Conservation (phyloP, 768 basidiomycete species). For the Boletus rubropictus region DNA sequence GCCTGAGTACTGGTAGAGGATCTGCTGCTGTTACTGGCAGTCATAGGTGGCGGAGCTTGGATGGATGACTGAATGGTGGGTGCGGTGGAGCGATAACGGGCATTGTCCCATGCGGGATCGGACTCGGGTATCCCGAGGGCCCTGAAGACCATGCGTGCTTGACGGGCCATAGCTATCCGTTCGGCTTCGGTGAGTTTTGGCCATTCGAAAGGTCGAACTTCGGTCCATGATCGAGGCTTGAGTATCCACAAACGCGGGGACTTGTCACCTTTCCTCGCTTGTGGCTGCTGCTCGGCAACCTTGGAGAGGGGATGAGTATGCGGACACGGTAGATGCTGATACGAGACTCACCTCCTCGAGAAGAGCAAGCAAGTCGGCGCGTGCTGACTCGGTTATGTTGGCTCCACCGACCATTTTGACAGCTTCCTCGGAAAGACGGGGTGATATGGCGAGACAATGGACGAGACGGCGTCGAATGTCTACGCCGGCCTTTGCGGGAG, state of each 20-base stretch:
- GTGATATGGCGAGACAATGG: conserved; percentile 44
- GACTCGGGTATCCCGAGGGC: conserved; percentile 50
- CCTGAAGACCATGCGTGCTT: conserved; percentile 45
- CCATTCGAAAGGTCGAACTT: conserved; percentile 67
- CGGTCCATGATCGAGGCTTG: conserved; percentile 54
- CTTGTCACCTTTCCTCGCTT: conserved; percentile 33
- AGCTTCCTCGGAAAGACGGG: conserved; percentile 37
- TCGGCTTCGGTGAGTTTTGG: conserved; percentile 44
- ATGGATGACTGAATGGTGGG: conserved; percentile 10
- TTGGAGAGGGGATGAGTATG: conserved; percentile 19
- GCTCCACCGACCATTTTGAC: conserved; percentile 42
- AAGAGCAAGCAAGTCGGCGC: conserved; percentile 41
- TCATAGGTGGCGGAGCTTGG: conserved; percentile 15
- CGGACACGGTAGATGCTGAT: background rate
- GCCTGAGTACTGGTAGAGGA: conserved; percentile 24
- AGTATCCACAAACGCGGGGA: conserved; percentile 46
- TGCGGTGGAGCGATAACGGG: conserved; percentile 31
- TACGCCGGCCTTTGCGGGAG: conserved; percentile 13
- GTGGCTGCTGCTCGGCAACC: conserved; percentile 45
- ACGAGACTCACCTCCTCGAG: conserved; percentile 43
- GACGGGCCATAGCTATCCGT: conserved; percentile 44
- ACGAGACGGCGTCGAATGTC: conserved; percentile 41
- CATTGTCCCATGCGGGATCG: conserved; percentile 60
- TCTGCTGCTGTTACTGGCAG: conserved; percentile 16
- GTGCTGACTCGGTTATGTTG: conserved; percentile 30